Evolutionary conservation across 768 basidiomycete species (phyloP), one percentile per base, ranked within the genome.

Genomic region (Kwoniella sp.): DNA sequence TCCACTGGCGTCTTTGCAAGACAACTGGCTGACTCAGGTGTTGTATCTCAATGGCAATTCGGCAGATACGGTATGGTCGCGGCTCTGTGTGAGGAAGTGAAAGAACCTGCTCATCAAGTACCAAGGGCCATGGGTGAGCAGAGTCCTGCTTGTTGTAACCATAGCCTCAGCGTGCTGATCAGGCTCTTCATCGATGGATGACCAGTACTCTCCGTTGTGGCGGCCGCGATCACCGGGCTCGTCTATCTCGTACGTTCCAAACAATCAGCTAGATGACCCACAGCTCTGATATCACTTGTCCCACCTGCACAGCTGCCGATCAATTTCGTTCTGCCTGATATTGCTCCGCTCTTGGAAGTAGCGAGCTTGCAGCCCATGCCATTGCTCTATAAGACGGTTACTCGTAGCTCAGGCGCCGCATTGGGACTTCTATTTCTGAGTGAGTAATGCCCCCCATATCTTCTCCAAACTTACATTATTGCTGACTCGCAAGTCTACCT

Each of bases 11-110:
- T n/a, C n/a, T n/a, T n/a, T n/a, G n/a, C n/a, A n/a, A n/a, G n/a
- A n/a, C n/a, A n/a, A n/a, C n/a, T n/a, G n/a, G n/a, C n/a, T n/a
- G n/a, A n/a, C n/a, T n/a, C n/a, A n/a, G n/a, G n/a, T 1, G n/a
- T 22, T 40, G 37, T 21, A 12, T 51, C 2, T 29, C 21, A 9
- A n/a, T n/a, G n/a, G n/a, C n/a, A n/a, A n/a, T n/a, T n/a, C n/a
- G n/a, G 19, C 47, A 72, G 71, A 46, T 76, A 76, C 64, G 87
- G 87, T 60, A 88, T 88, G 86, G 85, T 88, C 40, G 82, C 86
- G 17, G 86, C 85, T 65, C 85, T 88, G 85, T 85, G 86, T 2
- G 88, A 88, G 72, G 87, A 88, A 75, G 87, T 88, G 0, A 83
- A 84, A 53, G 81, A 86, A 55, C 87, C 87, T 0, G 80, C 83